Evolutionary conservation across 2,329 filamentous ascomycete species (phyloP), one percentile per base, ranked within the genome.

Genomic region (Coleophoma crateriformis): DNA sequence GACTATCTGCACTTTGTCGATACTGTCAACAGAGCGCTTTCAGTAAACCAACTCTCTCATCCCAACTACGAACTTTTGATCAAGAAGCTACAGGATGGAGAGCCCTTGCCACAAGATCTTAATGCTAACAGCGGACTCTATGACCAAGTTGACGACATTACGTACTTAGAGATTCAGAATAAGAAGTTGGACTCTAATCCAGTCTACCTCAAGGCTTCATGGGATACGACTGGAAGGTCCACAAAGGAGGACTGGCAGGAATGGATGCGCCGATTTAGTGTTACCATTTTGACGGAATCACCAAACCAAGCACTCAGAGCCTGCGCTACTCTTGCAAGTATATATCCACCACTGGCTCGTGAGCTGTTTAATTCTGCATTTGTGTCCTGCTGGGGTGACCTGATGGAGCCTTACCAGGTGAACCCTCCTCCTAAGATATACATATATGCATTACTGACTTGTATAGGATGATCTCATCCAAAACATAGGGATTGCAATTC

Each of bases 181-280:
- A 96, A 96, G 75, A 97, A 97, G 69, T 78, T 97, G 33, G 90
- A 95, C 54, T 92, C 97, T 68, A 99, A 99, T 59, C 90, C 96
- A 45, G 91, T 97, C 55, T 94, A 99, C 73, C 75, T 99, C 20
- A 96, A 97, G 69, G 87, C 87, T 55, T 94, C 95, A 0, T 99
- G 94, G 94, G 94, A 97, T 60, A 92, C 95, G 0, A 90, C 87
- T 52, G 90, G 95, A 53, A 96, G 96, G 64, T 96, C 92, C 0
- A 99, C 94, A 10, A 90, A 91, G 61, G 94, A 99, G 65, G 94
- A 99, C 68, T 99, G 94, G 94, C 89, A 96, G 61, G 94, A 99
- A 67, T 99, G 94, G 94, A 90, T 99, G 69, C 84, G 94, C 53
- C 82, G 92, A 27, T 96, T 99, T 70, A 97, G 92, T 64, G 92